phyloP scores from a whole-genome alignment of 169 alveolate genomes.

The Cryptosporidium felis region DNA sequence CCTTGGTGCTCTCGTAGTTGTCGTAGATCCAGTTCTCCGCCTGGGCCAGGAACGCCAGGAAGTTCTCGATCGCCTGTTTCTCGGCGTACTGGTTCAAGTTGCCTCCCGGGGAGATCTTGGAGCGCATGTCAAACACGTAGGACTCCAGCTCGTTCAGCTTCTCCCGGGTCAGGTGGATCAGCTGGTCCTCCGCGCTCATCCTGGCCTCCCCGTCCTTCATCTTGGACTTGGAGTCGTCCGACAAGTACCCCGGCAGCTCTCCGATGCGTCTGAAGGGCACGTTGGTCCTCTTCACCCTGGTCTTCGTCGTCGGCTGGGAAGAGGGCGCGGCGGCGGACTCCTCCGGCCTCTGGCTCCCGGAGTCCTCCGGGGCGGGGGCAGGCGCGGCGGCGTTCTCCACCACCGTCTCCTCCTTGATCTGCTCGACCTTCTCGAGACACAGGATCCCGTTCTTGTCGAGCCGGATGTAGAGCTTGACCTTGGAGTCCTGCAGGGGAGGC shows the following conservation, averaged over 20 bases:
- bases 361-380: constrained; percentile 24
- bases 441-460: constrained; percentile 78
- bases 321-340: constrained; percentile 14
- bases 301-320: constrained; percentile 7
- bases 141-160: constrained; percentile 75
- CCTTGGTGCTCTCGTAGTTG: constrained; percentile 34
- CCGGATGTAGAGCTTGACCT: constrained; percentile 76
- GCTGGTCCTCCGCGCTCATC: constrained; percentile 74
- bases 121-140: constrained; percentile 71
- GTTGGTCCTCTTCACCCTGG: constrained; percentile 54
- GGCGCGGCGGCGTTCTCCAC: constrained; percentile 80
- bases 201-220: constrained; percentile 62
- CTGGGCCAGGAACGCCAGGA: constrained; percentile 33
- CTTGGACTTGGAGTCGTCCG: constrained; percentile 26
- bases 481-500: constrained; percentile 76
- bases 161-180: constrained; percentile 72
- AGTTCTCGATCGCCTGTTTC: constrained; percentile 27
- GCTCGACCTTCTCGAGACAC: constrained; percentile 75
- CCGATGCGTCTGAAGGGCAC: constrained; percentile 38
- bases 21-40: constrained; percentile 76
- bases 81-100: constrained; percentile 34
- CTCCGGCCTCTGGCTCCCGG: not conserved
- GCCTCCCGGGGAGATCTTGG: constrained; percentile 61
- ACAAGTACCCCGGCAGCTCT: constrained; percentile 41
- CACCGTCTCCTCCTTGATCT: constrained; percentile 77